A percentile compares a stretch with the other conserved stretches of the same genome.
phyloP scores from a whole-genome alignment of 495 filamentous ascomycete species.

The Parachaetomium inaequale region DNA sequence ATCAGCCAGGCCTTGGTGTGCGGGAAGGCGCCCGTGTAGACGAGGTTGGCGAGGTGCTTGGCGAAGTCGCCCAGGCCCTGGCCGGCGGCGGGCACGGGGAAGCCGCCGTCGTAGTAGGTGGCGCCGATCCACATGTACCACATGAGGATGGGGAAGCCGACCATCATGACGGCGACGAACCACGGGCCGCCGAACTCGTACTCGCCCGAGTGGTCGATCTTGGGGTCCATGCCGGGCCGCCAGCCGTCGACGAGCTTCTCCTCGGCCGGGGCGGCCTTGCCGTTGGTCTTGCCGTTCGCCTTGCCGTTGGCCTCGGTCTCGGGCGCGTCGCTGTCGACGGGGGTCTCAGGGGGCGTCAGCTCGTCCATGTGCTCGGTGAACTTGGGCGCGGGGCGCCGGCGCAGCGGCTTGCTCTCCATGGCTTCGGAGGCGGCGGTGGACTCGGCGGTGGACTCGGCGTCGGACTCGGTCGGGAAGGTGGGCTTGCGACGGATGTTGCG shows the following conservation, averaged over 20 bases:
- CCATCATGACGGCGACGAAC: conserved; percentile 79
- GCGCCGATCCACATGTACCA: conserved; percentile 99
- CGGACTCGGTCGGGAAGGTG: conserved; percentile 40
- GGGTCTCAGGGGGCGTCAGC: conserved; percentile 26
- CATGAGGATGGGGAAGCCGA: conserved; percentile 89
- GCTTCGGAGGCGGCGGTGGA: conserved; percentile 43
- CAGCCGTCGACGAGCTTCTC: conserved; percentile 66
- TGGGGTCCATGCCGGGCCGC: conserved; percentile 66
- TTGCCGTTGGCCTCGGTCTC: conserved; percentile 30
- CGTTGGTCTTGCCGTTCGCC: conserved; percentile 26
- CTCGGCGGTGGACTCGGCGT: conserved; percentile 39
- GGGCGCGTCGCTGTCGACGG: conserved; percentile 30
- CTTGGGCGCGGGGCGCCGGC: conserved; percentile 40
- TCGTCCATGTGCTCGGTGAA: conserved; percentile 47
- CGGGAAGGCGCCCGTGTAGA: conserved; percentile 80
- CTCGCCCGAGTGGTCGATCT: conserved; percentile 72
- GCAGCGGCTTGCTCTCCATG: conserved; percentile 26
- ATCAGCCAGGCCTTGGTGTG: conserved; percentile 76
- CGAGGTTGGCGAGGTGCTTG: conserved; percentile 60
- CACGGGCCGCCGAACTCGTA: conserved; percentile 86
- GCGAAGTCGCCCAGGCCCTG: conserved; percentile 67
- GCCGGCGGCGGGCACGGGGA: conserved; percentile 63
- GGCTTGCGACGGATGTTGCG: conserved; percentile 42
- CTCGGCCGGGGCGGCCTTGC: conserved; percentile 30
- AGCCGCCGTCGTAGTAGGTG: conserved; percentile 79